Conservation (phyloP, 148 eudicot genomes). For the Vaccinium corymbosum region DNA sequence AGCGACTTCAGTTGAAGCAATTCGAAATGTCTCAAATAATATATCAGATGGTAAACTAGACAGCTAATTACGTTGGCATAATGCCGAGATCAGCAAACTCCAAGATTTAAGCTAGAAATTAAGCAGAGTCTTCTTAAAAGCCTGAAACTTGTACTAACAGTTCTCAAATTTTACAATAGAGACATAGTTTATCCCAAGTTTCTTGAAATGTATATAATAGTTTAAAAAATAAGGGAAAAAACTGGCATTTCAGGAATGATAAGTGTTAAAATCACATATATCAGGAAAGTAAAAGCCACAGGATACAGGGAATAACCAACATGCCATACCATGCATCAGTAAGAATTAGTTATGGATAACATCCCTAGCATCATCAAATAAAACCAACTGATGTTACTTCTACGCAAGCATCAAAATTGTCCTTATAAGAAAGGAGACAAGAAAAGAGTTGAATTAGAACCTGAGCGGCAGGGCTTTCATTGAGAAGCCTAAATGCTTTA, state of each 20-base stretch:
- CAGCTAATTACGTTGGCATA: background rate
- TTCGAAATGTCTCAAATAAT: background rate
- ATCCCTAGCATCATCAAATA: background rate
- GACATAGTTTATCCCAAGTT: background rate
- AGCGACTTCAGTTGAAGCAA: background rate
- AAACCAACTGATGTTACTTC: background rate
- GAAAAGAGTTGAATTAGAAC: conserved; percentile 16
- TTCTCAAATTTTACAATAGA: no score
- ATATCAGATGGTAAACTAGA: background rate
- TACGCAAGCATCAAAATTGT: background rate
- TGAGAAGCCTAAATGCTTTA: conserved; percentile 73
- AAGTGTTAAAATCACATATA: background rate
- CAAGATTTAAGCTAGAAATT: conserved; percentile 4
- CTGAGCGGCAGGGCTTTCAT: conserved; percentile 64
- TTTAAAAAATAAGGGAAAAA: background rate
- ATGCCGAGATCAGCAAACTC: background rate
- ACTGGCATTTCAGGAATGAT: background rate
- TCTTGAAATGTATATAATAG: background rate
- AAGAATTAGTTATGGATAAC: background rate
- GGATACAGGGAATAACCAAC: background rate
- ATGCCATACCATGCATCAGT: background rate
- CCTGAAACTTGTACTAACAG: background rate
- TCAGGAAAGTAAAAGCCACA: background rate
- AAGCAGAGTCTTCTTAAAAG: background rate
- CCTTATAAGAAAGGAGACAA: background rate